Evolutionary conservation across 2,329 filamentous ascomycete species (phyloP), one percentile per base, ranked within the genome.

Genomic region (Cordyceps pruinosa): DNA sequence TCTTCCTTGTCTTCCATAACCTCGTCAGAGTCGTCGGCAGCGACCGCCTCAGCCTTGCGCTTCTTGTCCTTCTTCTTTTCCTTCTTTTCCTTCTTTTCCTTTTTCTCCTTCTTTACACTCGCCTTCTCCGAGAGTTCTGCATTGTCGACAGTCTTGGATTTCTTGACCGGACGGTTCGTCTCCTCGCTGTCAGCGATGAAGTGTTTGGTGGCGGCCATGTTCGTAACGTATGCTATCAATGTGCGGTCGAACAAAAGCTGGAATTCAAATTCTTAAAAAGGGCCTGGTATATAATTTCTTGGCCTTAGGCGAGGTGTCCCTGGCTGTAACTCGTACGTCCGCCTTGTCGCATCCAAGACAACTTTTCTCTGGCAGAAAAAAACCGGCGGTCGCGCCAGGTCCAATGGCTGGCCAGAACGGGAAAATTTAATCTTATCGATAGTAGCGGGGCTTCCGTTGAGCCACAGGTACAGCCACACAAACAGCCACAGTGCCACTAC

Each of bases 161-260:
- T 75, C 66, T 75, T 75, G 61, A 65, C 67, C 15, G 73, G 71
- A 25, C 70, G 68, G 25, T 63, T 61, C 12, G 62, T 56, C 39
- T 65, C 63, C 57, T 74, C 71, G 61, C 65, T 68, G 55, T 74
- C 72, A 32, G 66, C 67, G 61, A 72, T 67, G 19, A 63, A 60
- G 59, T 72, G 73, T 63, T 75, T 75, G 21, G 72, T 73, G 17
- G 73, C 73, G 46, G 72, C 72, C 73, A 75, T 75, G 55, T 47
- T 53, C 10, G 44, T 19, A 12, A n/a, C 39, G 39, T 39, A 13
- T 2, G 21, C 21, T 25, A 23, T 17, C 10, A 42, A 42, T 23
- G 39, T 13, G 21, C 5, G 1, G 15, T 9, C 13, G 13, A 35
- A 6, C 6, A 32, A 32, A 32, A 35, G 4, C 34, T 35, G 13